Conservation (phyloP, 208 protist genomes). For the Trypanosoma cruzi region DNA sequence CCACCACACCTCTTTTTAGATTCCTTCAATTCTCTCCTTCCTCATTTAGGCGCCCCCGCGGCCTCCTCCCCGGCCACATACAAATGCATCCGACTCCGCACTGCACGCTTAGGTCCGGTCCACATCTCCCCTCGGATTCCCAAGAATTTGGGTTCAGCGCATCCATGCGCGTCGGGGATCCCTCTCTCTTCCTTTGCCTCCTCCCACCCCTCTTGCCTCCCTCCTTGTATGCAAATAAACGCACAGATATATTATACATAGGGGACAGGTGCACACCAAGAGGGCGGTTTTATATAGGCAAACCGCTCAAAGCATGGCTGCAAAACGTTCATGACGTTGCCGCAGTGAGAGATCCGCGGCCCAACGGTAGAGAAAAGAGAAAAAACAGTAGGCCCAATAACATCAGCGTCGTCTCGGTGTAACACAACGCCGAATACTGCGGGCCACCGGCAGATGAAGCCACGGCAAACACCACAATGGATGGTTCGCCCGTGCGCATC, state of each 20-base stretch:
- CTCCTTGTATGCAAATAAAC: background rate
- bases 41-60: too few relatives aligned
- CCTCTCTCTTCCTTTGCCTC: too few relatives aligned
- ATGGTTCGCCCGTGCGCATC: constrained; percentile 7
- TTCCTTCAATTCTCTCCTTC: too few relatives aligned
- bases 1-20: too few relatives aligned
- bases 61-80: too few relatives aligned
- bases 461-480: constrained; percentile 8
- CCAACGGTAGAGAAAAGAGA: background rate
- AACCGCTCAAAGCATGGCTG: background rate
- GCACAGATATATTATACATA: background rate
- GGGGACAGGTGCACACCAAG: background rate
- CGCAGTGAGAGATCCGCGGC: background rate
- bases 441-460: constrained; percentile 21
- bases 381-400: background rate
- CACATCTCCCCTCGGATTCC: too few relatives aligned
- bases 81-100: too few relatives aligned
- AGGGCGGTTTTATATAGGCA: background rate
- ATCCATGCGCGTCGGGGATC: too few relatives aligned
- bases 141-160: too few relatives aligned
- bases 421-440: constrained; percentile 26
- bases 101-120: too few relatives aligned
- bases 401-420: constrained; percentile 15
- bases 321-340: background rate
- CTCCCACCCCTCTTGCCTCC: too few relatives aligned